Conservation (phyloP, 2,329 filamentous ascomycete species). For the Zasmidium angulare region DNA sequence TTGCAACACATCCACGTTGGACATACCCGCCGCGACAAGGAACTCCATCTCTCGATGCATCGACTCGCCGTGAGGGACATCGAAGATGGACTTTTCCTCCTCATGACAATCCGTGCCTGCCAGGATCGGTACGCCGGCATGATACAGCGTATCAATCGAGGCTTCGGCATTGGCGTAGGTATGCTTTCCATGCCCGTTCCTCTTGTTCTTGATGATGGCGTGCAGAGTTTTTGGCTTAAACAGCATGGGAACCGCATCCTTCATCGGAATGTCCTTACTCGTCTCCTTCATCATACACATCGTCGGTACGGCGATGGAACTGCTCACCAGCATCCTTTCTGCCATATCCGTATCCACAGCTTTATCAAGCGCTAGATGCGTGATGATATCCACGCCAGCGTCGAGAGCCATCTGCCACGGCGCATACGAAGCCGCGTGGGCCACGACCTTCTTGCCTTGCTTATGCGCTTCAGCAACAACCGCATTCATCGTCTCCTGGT, state of each 20-base stretch:
- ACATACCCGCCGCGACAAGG: background rate
- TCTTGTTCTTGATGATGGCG: background rate
- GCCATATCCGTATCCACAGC: background rate
- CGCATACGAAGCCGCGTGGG: background rate
- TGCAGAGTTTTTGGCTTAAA: background rate
- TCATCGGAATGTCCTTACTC: background rate
- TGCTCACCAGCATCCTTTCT: background rate
- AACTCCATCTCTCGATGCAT: background rate
- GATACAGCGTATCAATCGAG: background rate
- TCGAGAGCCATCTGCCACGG: background rate
- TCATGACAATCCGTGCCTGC: background rate
- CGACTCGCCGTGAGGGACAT: background rate
- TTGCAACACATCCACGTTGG: background rate
- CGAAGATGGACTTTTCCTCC: background rate
- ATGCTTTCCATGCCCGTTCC: background rate
- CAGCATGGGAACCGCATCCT: background rate
- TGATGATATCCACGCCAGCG: background rate
- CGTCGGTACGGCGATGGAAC: background rate
- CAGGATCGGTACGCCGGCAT: background rate
- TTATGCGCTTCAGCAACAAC: background rate
- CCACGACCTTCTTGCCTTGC: background rate
- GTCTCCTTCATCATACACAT: background rate
- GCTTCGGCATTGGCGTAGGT: background rate
- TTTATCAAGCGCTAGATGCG: background rate
- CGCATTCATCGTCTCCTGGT: background rate